A percentile compares a stretch with the other conserved stretches of the same genome.
phyloP scores from a whole-genome alignment of 768 basidiomycete genomes.

The Serendipita indica region DNA sequence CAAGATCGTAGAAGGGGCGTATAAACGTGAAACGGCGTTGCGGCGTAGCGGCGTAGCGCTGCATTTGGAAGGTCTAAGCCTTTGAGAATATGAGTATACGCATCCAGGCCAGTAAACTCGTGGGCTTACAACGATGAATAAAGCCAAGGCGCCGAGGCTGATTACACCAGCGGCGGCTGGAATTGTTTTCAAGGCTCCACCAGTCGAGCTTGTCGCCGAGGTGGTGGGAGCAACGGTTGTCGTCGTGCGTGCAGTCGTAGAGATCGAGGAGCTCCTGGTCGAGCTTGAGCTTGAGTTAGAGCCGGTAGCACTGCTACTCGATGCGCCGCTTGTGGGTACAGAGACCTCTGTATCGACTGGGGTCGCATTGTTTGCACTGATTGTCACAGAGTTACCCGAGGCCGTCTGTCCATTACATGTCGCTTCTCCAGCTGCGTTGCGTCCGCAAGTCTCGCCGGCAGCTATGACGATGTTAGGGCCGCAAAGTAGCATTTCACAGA shows the following conservation, averaged over 20 bases:
- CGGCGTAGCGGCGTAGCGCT: no score
- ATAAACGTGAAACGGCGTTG: no score
- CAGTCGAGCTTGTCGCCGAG: no score
- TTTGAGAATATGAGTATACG: no score
- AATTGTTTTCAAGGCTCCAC: no score
- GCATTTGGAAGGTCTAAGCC: no score
- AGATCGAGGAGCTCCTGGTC: background rate
- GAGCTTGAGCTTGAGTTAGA: background rate
- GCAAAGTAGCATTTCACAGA: background rate
- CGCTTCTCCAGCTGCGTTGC: background rate
- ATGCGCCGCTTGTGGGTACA: background rate
- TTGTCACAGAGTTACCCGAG: background rate
- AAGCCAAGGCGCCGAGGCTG: no score
- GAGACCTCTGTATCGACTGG: background rate
- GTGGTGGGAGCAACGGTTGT: background rate
- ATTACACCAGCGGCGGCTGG: no score
- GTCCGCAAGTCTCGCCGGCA: background rate
- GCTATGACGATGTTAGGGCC: background rate
- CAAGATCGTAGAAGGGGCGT: no score
- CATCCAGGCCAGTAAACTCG: no score
- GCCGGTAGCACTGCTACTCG: background rate
- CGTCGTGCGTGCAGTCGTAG: background rate
- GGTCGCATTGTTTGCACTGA: background rate
- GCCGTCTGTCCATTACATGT: constrained; percentile 1
- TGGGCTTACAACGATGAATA: no score